Evolutionary conservation across 805 yeast species (phyloP).

Genomic region (Candida taoyuanica): DNA sequence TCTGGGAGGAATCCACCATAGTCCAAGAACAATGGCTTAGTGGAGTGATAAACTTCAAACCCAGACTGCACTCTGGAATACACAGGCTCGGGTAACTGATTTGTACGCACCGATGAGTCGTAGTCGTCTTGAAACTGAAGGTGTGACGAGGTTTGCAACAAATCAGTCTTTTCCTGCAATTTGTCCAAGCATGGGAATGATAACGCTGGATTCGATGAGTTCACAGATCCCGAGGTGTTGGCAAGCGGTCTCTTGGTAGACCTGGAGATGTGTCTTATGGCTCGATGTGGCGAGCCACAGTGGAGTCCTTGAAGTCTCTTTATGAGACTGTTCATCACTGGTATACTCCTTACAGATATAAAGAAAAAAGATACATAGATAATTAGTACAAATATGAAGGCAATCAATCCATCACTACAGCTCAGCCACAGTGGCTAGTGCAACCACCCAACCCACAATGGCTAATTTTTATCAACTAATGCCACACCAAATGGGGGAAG

Average conservation of each 20-base stretch:
- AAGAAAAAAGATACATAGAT: neutral
- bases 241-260: slow-evolving; percentile 11
- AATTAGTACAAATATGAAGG: no score
- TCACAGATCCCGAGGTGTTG: slow-evolving; percentile 1
- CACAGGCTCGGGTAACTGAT: slow-evolving; percentile 79
- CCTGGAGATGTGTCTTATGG: slow-evolving; percentile 11
- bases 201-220: slow-evolving; percentile 17
- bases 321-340: no score
- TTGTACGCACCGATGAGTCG: slow-evolving; percentile 17
- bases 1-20: slow-evolving; percentile 75
- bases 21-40: slow-evolving; percentile 65
- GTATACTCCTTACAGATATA: no score
- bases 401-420: no score
- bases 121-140: slow-evolving; percentile 6
- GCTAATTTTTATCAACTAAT: no score
- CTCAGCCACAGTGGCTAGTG: slow-evolving; percentile 13
- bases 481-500: no score
- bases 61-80: slow-evolving; percentile 69
- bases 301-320: no score
- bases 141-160: slow-evolving; percentile 7
- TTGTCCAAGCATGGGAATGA: slow-evolving; percentile 83
- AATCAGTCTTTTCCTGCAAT: slow-evolving; percentile 52
- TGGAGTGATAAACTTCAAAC: slow-evolving; percentile 51
- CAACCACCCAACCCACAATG: no score
- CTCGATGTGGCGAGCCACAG: no score